Conservation (phyloP, 768 basidiomycete genomes). For the Hericium alpestre region DNA sequence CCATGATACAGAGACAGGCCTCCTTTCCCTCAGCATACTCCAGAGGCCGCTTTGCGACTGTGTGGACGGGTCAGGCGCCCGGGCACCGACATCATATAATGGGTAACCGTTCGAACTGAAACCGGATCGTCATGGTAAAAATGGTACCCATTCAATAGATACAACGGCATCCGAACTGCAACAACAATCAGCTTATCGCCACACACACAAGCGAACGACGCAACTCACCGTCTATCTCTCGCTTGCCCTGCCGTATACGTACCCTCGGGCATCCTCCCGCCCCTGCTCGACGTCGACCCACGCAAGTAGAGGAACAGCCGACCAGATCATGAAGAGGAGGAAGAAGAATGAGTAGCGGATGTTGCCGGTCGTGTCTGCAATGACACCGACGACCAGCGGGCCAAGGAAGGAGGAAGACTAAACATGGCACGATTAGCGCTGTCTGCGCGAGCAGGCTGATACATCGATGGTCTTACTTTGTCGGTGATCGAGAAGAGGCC, state of each 20-base stretch:
- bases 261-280: constrained; percentile 34
- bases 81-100: no score
- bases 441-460: background rate
- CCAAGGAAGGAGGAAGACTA: constrained; percentile 90
- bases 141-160: no score
- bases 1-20: no score
- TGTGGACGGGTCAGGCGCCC: no score
- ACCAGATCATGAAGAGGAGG: constrained; percentile 70
- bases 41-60: no score
- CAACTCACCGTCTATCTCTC: no score
- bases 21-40: no score
- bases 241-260: background rate
- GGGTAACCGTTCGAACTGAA: no score
- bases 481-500: constrained; percentile 86
- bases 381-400: constrained; percentile 77
- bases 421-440: constrained; percentile 3
- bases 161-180: no score
- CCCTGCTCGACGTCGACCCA: constrained; percentile 66
- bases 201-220: no score
- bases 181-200: no score
- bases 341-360: constrained; percentile 90
- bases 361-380: constrained; percentile 83
- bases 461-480: constrained; percentile 38
- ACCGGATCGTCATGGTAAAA: no score
- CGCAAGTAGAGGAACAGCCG: constrained; percentile 66